A percentile compares a stretch with the other conserved stretches of the same genome.
These are phyloP conservation scores for Chenopodium berlandieri DNA, from an alignment of 148 eudicot species.

Conservation along the genomic window DNA sequence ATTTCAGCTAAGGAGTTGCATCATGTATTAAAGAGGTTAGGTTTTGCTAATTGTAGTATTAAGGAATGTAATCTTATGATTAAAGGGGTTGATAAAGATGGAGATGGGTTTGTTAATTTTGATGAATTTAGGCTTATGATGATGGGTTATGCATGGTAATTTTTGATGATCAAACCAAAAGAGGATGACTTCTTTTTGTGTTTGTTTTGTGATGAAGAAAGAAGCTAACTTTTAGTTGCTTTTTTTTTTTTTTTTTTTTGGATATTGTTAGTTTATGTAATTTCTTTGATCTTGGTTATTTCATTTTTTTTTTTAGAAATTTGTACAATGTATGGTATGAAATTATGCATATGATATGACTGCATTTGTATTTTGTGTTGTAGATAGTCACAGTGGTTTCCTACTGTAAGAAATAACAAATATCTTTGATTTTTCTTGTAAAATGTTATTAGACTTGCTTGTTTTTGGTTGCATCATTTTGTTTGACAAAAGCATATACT, in stretches of 20 bases:
- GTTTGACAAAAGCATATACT: too few species aligned
- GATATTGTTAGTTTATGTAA: neutral
- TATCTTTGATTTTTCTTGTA: too few species aligned
- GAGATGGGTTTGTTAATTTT: constrained; percentile 65
- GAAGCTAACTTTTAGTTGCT: neutral
- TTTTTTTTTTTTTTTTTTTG: too few species aligned
- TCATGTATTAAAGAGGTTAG: constrained; percentile 46
- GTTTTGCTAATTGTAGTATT: constrained; percentile 46
- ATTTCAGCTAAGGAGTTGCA: constrained; percentile 62
- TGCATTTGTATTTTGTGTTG: neutral
- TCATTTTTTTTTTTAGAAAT: neutral
- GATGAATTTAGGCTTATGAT: constrained; percentile 61
- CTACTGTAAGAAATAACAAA: neutral
- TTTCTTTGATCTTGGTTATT: too few species aligned
- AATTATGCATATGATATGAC: neutral
- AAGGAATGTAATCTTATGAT: constrained; percentile 61
- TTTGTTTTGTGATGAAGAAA: neutral
- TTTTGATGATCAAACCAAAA: neutral
- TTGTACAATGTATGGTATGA: neutral
- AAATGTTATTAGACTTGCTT: neutral
- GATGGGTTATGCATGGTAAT: constrained; percentile 25
- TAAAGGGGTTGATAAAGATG: constrained; percentile 61
- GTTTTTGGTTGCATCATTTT: too few species aligned
- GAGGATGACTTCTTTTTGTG: neutral
- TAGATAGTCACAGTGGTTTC: neutral